phyloP scores from a whole-genome alignment of 164 flowering plant genomes.

The Malania oleifera region DNA sequence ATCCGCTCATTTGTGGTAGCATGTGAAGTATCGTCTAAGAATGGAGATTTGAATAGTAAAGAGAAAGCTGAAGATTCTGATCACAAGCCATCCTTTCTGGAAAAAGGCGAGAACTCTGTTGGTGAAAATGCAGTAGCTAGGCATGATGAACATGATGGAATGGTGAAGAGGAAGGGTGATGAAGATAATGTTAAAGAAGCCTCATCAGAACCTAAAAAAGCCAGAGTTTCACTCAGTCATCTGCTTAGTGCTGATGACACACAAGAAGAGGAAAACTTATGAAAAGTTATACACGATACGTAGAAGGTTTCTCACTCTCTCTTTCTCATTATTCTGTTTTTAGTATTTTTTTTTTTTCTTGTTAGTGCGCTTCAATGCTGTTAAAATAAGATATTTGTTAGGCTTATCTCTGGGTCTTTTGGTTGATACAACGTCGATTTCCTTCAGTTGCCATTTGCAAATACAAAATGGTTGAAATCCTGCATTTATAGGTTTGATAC shows the following conservation, averaged over 20 bases:
- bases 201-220: constrained; percentile 41
- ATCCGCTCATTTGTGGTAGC: constrained; percentile 43
- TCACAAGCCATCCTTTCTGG: constrained; percentile 15
- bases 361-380: too few relatives aligned
- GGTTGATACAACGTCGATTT: too few relatives aligned
- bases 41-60: constrained; percentile 18
- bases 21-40: constrained; percentile 25
- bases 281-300: too few relatives aligned
- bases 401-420: too few relatives aligned
- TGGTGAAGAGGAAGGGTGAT: constrained; percentile 40
- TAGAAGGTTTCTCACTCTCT: too few relatives aligned
- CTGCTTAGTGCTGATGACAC: constrained; percentile 57
- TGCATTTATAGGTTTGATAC: too few relatives aligned
- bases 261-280: constrained; percentile 37
- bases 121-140: constrained; percentile 15
- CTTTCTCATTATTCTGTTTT: too few relatives aligned
- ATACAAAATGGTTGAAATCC: too few relatives aligned
- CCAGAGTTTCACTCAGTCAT: constrained; percentile 58
- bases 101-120: constrained; percentile 15
- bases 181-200: constrained; percentile 29
- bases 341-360: too few relatives aligned
- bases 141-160: constrained; percentile 21
- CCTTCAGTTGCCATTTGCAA: too few relatives aligned
- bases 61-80: constrained; percentile 27
- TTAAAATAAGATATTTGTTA: too few relatives aligned